Evolutionary conservation across 73 alveolate species (phyloP).

Genomic region (Tetrahymena borealis): DNA sequence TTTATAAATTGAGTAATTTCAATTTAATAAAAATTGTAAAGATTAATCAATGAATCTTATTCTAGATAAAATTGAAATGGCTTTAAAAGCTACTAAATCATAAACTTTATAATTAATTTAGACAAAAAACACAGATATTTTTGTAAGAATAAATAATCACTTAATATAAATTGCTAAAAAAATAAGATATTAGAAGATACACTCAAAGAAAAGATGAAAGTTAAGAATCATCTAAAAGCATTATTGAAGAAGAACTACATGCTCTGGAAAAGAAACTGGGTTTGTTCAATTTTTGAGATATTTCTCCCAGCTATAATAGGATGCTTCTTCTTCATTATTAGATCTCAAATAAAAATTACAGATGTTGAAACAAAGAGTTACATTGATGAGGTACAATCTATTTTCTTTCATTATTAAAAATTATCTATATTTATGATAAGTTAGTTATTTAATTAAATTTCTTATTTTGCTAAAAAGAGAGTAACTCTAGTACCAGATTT

Average conservation of each 20-base stretch:
- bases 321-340: background rate
- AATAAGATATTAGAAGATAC: background rate
- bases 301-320: constrained; percentile 52
- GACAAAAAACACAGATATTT: background rate
- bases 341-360: background rate
- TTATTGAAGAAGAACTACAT: constrained; percentile 78
- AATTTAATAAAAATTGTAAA: background rate
- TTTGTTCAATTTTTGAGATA: constrained; percentile 71
- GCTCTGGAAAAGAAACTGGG: constrained; percentile 77
- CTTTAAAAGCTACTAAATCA: too few relatives aligned
- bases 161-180: background rate
- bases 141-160: background rate
- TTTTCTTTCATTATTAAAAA: too few relatives aligned
- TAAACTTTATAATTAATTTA: background rate
- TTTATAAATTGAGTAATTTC: background rate
- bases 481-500: background rate
- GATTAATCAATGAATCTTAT: too few relatives aligned
- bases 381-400: background rate
- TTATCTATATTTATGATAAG: too few relatives aligned
- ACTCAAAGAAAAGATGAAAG: background rate
- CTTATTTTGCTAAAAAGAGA: background rate
- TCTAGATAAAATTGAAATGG: too few relatives aligned
- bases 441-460: background rate
- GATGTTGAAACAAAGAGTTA: constrained; percentile 19
- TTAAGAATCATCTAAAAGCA: constrained; percentile 57